Evolutionary conservation across 129 eudicot genomes (phyloP), one percentile per base, ranked within the genome.

Genomic region (Saposhnikovia divaricata): DNA sequence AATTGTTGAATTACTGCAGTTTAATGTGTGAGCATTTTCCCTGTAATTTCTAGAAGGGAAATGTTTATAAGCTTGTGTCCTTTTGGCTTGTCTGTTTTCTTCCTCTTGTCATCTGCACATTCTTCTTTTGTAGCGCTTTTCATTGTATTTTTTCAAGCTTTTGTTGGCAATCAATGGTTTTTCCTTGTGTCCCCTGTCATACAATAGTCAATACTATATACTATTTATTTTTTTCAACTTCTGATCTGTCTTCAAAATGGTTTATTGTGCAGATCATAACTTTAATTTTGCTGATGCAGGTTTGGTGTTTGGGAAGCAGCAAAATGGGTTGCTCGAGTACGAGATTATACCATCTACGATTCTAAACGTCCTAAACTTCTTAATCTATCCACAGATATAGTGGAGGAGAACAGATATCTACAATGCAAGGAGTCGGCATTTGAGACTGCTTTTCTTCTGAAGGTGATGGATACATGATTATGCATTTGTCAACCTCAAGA

Each of bases 301-400:
- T 95, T 95, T 80, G 98, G 97, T 81, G 98, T 95, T 25, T 95
- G 98, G 98, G 98, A 88, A 90, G 96, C 98, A 25, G 98, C 98
- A 78, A 95, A 95, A 87, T 92, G 93, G 93, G 96, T 85, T 79
- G 98, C 97, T 23, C 90, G 91, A 38, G 94, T 88, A 46, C 96
- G 98, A 46, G 98, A 95, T 51, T 79, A 68, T 46, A 78, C 93
- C n/a, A 77, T 88, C 42, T 81, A 90, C 45, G 88, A 95, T 83
- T 93, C 98, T 45, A 84, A 81, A 37, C 96, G 85, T 80, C 98
- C 98, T 21, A 81, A 92, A 63, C 85, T 95, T 76, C 90, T 90
- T 2, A 92, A 86, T 86, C 75, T 92, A 80, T 89, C 90, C 0
- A 81, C 89, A 0, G 96, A 95, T 84, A 65, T 90, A 75, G 94